Base-by-base conservation (phyloP, 2,329 filamentous ascomycete genomes). In the Geosmithia putterillii region DNA sequence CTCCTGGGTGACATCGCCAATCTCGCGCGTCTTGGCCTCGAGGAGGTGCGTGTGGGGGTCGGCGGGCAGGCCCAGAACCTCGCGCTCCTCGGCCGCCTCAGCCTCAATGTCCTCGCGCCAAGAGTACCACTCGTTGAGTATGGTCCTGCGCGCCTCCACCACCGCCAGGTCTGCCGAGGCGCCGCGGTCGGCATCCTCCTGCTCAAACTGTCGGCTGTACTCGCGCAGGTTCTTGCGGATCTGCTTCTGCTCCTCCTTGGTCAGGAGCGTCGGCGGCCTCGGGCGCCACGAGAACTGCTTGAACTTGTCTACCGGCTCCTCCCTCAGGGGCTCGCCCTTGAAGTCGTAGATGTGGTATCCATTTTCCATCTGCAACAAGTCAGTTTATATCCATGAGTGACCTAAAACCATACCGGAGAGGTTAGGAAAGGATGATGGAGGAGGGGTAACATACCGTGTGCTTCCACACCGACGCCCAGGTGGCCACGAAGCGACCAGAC, bases 281-380 rank as follows among this genome's bases (percentile, higher is more conserved):
- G 92, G 92, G 38, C 92, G 84, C 92, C 92, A 98, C 49, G 86
- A 66, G 67, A 89, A 86, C 65, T 98, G 92, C 77, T 95, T 95
- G 78, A 98, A 96, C 66, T 94, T 94, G 52, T 98, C 92, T 46
- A 94, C 75, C 42, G 81, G 82, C 64, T 95, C 86, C 67, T 98
- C 94, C 46, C 88, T 82, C 44, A 98, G 79, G 44, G 83, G 76
- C 54, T 85, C 82, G 50, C 92, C 94, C 62, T 81, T 85, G 77
- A 98, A 98, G 61, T 94, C 89, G 75, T 95, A 96, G 48, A 98
- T 70, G 64, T 96, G 90, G 73, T 95, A 98, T 50, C 92, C 92
- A 62, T 96, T 98, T 73, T 98, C 92, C 87, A 96, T 95, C 86
- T 95, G 58, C 41, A n/a, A 20, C 17, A 20, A 38, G 37, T 53